Evolutionary conservation across 2,329 filamentous ascomycete species (phyloP).

Genomic region (Akanthomyces uredinophilus): DNA sequence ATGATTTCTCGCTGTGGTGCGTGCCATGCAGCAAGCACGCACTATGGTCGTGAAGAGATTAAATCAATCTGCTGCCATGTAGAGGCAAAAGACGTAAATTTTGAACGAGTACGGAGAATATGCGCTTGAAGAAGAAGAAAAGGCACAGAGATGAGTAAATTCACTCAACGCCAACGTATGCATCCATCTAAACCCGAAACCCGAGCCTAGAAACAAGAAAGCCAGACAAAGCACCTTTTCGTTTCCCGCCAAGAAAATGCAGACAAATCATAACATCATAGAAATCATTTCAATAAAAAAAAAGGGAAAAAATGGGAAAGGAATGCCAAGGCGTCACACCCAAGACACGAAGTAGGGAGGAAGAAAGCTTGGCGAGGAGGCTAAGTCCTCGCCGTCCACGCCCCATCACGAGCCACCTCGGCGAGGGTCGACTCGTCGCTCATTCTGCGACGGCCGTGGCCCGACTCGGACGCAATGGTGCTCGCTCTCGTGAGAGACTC

Average conservation of each 20-base stretch:
- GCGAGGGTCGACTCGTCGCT: conserved; percentile 14
- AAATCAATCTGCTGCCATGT: background rate
- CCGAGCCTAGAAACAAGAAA: background rate
- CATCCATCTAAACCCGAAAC: conserved; percentile 1
- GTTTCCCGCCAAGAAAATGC: background rate
- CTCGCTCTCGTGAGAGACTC: conserved; percentile 5
- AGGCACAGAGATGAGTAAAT: background rate
- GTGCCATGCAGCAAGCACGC: background rate
- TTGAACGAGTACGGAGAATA: background rate
- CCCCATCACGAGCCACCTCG: conserved; percentile 8
- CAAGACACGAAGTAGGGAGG: background rate
- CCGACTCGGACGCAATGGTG: conserved; percentile 3
- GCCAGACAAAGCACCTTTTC: background rate
- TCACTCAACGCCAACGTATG: conserved; percentile 1
- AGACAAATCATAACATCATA: conserved; percentile 5
- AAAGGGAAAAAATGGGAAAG: background rate
- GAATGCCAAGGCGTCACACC: background rate
- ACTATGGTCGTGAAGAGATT: background rate
- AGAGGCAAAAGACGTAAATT: background rate
- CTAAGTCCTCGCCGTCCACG: conserved; percentile 11
- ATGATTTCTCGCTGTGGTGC: background rate
- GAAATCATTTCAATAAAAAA: background rate
- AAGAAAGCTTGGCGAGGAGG: background rate
- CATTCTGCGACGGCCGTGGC: conserved; percentile 2
- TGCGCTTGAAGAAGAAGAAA: background rate